Conservation (phyloP, 2,329 filamentous ascomycete species). For the Sarocladium oryzae region DNA sequence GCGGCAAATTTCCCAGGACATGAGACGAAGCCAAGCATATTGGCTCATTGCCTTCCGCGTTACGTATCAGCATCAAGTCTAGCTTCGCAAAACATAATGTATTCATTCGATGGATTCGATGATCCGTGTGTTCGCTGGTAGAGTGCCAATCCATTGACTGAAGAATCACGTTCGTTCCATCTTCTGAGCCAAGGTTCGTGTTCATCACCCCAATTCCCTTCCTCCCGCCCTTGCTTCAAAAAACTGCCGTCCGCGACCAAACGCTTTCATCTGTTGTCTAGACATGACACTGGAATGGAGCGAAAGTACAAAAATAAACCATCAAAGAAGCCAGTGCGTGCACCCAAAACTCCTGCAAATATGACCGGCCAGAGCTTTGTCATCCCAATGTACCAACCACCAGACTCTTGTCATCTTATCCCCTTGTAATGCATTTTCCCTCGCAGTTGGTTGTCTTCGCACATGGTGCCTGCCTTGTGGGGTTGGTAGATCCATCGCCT, state of each 20-base stretch:
- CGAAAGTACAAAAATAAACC: background rate
- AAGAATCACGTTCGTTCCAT: background rate
- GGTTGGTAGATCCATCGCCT: background rate
- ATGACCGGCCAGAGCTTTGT: constrained; percentile 1
- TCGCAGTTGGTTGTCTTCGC: background rate
- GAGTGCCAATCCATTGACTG: background rate
- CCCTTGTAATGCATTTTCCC: background rate
- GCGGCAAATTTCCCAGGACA: background rate
- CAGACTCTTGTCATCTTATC: background rate
- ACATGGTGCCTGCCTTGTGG: background rate
- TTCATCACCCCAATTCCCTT: background rate
- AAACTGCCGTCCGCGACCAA: background rate
- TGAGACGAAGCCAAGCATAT: background rate
- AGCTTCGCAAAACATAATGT: no score
- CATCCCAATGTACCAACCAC: background rate
- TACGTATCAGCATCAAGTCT: no score
- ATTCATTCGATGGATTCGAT: no score
- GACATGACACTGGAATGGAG: background rate
- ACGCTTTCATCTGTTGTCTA: background rate
- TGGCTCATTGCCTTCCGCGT: background rate
- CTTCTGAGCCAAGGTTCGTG: background rate
- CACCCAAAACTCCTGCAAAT: constrained; percentile 9
- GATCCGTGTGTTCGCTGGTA: no score
- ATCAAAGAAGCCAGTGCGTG: background rate
- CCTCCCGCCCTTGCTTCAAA: background rate